A percentile compares a stretch with the other conserved stretches of the same genome.
Evolutionary conservation across 805 yeast species (phyloP).

Genomic region (Diddensiella caesifluorescens): DNA sequence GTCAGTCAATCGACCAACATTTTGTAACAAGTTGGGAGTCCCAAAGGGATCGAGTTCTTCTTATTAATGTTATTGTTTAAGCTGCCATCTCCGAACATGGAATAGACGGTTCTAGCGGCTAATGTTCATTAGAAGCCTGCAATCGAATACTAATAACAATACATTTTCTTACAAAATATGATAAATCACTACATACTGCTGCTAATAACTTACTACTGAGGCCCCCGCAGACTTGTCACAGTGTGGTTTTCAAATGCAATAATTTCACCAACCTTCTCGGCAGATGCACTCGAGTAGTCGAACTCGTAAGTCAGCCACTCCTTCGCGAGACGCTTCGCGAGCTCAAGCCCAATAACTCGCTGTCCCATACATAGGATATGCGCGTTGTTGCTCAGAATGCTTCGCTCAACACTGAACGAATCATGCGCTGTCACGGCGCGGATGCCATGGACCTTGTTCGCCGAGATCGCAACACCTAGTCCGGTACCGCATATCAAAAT

Average conservation of each 20-base stretch:
- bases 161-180: no score
- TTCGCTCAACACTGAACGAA: slow-evolving; percentile 42
- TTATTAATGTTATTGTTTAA: no score
- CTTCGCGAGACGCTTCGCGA: slow-evolving; percentile 40
- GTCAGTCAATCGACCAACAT: no score
- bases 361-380: slow-evolving; percentile 47
- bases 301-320: slow-evolving; percentile 43
- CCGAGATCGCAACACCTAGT: slow-evolving; percentile 44
- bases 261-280: slow-evolving; percentile 38
- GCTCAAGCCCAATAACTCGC: slow-evolving; percentile 41
- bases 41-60: no score
- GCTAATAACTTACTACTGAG: no score
- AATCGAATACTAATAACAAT: no score
- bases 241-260: slow-evolving; percentile 10
- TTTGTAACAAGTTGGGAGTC: no score
- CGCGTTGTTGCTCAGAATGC: slow-evolving; percentile 40
- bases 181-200: no score
- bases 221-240: not conserved
- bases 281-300: slow-evolving; percentile 38
- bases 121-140: no score
- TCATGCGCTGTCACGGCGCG: slow-evolving; percentile 48
- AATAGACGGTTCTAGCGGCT: no score
- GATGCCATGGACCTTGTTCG: slow-evolving; percentile 44
- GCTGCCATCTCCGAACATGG: no score
- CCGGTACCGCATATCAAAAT: slow-evolving; percentile 46